phyloP scores from a whole-genome alignment of 2,329 filamentous ascomycete genomes.

The Penicillium sp. region DNA sequence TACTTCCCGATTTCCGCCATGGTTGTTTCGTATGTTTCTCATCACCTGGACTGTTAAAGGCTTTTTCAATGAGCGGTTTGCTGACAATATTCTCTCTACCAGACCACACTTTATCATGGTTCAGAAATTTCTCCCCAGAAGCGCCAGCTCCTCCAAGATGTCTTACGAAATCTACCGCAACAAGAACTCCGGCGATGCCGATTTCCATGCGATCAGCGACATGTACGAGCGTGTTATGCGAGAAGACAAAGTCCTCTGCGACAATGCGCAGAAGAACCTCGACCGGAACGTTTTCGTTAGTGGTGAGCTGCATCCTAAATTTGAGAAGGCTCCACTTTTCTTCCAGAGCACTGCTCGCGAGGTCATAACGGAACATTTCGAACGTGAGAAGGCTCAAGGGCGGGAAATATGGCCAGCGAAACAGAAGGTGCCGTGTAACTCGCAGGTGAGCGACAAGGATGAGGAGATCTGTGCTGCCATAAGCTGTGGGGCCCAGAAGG shows the following conservation, averaged over 20 bases:
- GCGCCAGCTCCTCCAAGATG: constrained; percentile 55
- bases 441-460: constrained; percentile 23
- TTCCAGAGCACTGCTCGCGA: constrained; percentile 57
- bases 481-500: constrained; percentile 23
- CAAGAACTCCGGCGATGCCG: constrained; percentile 58
- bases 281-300: constrained; percentile 63
- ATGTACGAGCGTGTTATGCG: constrained; percentile 65
- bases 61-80: not conserved
- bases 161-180: constrained; percentile 65
- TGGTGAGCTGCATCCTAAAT: constrained; percentile 61
- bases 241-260: constrained; percentile 65
- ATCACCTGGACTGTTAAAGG: not conserved
- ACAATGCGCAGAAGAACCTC: constrained; percentile 60
- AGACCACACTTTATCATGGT: constrained; percentile 66
- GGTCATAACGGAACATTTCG: constrained; percentile 49
- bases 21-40: constrained; percentile 31
- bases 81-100: not conserved
- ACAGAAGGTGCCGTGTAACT: constrained; percentile 24
- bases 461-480: constrained; percentile 24
- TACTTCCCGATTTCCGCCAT: constrained; percentile 34
- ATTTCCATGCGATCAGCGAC: constrained; percentile 58
- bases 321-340: constrained; percentile 60
- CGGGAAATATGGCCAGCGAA: constrained; percentile 55
- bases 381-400: constrained; percentile 47
- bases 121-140: constrained; percentile 60